Base-by-base conservation (phyloP, 352 stramenopile species). In the Detonula confervacea region DNA sequence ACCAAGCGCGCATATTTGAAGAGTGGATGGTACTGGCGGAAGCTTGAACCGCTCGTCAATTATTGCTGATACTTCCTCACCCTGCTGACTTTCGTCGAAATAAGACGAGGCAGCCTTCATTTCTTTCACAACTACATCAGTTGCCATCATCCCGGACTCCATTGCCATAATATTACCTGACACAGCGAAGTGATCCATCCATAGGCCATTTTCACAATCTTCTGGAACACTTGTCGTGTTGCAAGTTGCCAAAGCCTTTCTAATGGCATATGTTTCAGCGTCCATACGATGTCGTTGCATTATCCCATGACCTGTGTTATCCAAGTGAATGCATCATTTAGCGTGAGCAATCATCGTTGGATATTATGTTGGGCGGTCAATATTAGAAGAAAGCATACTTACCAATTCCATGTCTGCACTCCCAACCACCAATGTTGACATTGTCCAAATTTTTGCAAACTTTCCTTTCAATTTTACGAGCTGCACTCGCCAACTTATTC, bases 291-390 rank as follows among this genome's bases (percentile, higher is more conserved):
- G 18, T 25, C 51, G 27, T 42, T 80, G 71, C 22, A 68, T 35
- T 35, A 80, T 68, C 1, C 71, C 71, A 55, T 80, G 71, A 6
- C 71, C 71, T n/a, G n/a, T n/a, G n/a, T n/a, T n/a, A n/a, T n/a
- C n/a, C n/a, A n/a, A n/a, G n/a, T n/a, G n/a, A n/a, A n/a, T n/a
- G n/a, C n/a, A n/a, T n/a, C n/a, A n/a, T n/a, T n/a, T n/a, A n/a
- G n/a, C n/a, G n/a, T n/a, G n/a, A n/a, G n/a, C n/a, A n/a, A n/a
- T n/a, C n/a, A n/a, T n/a, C n/a, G n/a, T n/a, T n/a, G n/a, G n/a
- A n/a, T n/a, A n/a, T n/a, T n/a, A n/a, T n/a, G n/a, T n/a, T n/a
- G n/a, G n/a, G n/a, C n/a, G n/a, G n/a, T n/a, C n/a, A n/a, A n/a
- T n/a, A n/a, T n/a, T n/a, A n/a, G n/a, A n/a, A n/a, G n/a, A n/a